phyloP scores from a whole-genome alignment of 2,329 filamentous ascomycete genomes.

The Drechslerella coelobrocha region DNA sequence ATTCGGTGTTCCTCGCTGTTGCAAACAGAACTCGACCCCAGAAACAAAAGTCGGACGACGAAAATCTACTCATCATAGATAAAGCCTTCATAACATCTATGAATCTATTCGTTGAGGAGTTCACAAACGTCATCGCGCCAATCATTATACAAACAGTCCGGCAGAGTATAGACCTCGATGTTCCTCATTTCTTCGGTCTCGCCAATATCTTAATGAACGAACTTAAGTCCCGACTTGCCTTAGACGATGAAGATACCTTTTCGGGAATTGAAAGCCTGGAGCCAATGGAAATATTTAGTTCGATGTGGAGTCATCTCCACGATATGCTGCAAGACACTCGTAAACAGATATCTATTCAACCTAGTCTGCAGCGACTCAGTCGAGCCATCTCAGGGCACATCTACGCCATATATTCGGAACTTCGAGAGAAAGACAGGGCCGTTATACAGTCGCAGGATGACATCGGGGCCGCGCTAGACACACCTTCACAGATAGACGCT shows the following conservation, averaged over 20 bases:
- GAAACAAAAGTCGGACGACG: constrained; percentile 23
- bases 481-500: neutral
- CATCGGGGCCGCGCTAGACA: neutral
- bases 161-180: neutral
- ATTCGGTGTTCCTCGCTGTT: neutral
- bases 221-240: constrained; percentile 3
- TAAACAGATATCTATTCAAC: neutral
- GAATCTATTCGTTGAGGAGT: constrained; percentile 8
- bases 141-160: neutral
- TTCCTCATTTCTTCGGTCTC: neutral
- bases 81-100: constrained; percentile 1
- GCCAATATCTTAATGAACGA: neutral
- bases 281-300: neutral
- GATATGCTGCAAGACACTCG: neutral
- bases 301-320: neutral
- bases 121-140: neutral
- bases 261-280: neutral
- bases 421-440: neutral
- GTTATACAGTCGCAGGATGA: neutral
- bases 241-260: constrained; percentile 1
- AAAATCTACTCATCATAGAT: constrained; percentile 23
- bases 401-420: neutral
- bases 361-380: neutral
- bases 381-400: neutral
- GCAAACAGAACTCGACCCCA: constrained; percentile 3